Evolutionary conservation across 768 basidiomycete genomes (phyloP), one percentile per base, ranked within the genome.

Genomic region (Podaxis sp.): DNA sequence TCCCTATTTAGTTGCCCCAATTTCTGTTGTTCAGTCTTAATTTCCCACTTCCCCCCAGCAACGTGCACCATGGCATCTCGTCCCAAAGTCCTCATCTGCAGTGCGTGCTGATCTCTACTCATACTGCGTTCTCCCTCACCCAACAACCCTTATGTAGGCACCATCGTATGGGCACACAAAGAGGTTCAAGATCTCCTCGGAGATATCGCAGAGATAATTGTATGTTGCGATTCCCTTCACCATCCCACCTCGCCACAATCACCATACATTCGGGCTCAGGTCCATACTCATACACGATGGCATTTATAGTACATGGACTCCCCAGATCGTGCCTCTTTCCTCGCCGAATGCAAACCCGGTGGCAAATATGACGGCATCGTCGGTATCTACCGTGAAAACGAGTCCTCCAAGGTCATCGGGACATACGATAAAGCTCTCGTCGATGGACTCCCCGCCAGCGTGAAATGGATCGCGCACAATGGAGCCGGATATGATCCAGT

Each of bases 401-500:
- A 76, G 28, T 91, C 90, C 5, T 77, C 85, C 5, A 75, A 80
- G 53, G 76, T 73, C 44, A 87, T 95, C 67, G 94, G 92, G 19
- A 76, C 85, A 15, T 95, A 94, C 69, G 92, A 97, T 73, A 84
- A 85, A 72, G 90, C 89, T 65, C 79, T 96, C 66, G 80, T 97
- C 66, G 74, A 80, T 54, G 84, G 82, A 0, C 79, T 97, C 9
- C 87, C 93, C 0, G 64, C 80, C 0, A 80, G 79, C 19, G 82
- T 96, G 65, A 87, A 88, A 69, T 95, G 90, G 88, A 93, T 96
- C 71, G 92, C 89, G 1, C 94, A 95, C 73, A 95, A 95, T 62
- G 95, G 95, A 11, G 94, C 95, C 0, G 94, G 95, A 0, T 97
- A 97, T 72, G 94, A 97, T 72, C 87, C 88, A 64, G 89, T 96